Evolutionary conservation across 345 rosid species (phyloP).

Genomic region (Brassica cretica): DNA sequence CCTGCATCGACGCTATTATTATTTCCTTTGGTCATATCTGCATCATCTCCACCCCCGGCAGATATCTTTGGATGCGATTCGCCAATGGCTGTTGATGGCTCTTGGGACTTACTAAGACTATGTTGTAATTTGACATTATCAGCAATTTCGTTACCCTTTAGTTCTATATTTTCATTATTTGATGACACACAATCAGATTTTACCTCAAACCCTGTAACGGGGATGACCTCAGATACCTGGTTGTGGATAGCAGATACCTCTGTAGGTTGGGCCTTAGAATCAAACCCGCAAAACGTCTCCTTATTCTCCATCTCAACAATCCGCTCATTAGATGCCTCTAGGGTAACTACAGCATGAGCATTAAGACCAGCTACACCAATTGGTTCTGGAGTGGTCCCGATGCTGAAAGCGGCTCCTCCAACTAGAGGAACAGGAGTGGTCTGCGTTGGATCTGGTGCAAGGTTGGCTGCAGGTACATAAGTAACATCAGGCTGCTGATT

Average conservation of each 20-base stretch:
- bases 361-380: background rate
- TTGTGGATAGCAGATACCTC: constrained; percentile 63
- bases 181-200: constrained; percentile 97
- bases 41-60: constrained; percentile 67
- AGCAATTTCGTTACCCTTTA: constrained; percentile 93
- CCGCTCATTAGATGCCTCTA: constrained; percentile 40
- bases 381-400: constrained; percentile 6
- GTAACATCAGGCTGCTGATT: constrained; percentile 32
- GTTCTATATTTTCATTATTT: constrained; percentile 92
- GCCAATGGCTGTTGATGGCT: constrained; percentile 75
- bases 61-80: constrained; percentile 74
- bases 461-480: background rate
- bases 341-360: constrained; percentile 18
- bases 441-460: constrained; percentile 20
- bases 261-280: constrained; percentile 45
- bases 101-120: constrained; percentile 76
- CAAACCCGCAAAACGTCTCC: constrained; percentile 43
- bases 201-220: constrained; percentile 92
- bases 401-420: background rate
- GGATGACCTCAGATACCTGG: constrained; percentile 99
- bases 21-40: constrained; percentile 67
- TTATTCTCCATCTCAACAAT: constrained; percentile 33
- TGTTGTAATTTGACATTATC: constrained; percentile 96
- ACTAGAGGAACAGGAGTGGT: constrained; percentile 27
- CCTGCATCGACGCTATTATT: constrained; percentile 64